Percentiles rank a stretch among this genome's conserved stretches.
Conservation (phyloP, 1,284 basidiomycete genomes). For the Gomphus bonarii region DNA sequence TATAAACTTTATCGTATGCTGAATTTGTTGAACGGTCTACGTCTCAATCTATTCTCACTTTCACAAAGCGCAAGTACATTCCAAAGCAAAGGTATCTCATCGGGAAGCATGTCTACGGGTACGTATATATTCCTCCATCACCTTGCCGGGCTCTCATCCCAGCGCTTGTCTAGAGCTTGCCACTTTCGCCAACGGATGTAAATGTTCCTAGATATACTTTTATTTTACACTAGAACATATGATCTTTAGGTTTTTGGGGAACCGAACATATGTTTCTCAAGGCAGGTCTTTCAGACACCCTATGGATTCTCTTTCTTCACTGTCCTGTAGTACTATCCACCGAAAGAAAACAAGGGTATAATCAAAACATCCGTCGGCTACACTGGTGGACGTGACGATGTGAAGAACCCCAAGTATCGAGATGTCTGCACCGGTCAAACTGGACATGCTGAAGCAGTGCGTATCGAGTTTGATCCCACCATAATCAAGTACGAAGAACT, state of each 20-base stretch:
- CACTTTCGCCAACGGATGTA: conserved; percentile 71
- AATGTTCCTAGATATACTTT: not conserved
- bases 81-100: not conserved
- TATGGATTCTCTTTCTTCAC: not conserved
- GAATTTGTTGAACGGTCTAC: not conserved
- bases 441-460: conserved; percentile 83
- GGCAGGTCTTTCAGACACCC: not conserved
- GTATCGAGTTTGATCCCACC: conserved; percentile 77
- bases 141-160: not conserved
- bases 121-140: not conserved
- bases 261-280: conserved; percentile 82
- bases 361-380: conserved; percentile 72
- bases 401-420: conserved; percentile 54
- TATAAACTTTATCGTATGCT: not conserved
- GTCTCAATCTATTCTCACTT: not conserved
- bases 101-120: not conserved
- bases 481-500: conserved; percentile 75
- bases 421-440: conserved; percentile 78
- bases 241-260: conserved; percentile 68
- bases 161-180: conserved; percentile 36
- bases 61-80: not conserved
- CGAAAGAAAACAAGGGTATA: conserved; percentile 40
- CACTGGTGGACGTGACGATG: conserved; percentile 60
- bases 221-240: too few relatives aligned
- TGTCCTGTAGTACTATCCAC: conserved; percentile 44